Evolutionary conservation across 768 basidiomycete genomes (phyloP).

Genomic region (Mrakia gelida): DNA sequence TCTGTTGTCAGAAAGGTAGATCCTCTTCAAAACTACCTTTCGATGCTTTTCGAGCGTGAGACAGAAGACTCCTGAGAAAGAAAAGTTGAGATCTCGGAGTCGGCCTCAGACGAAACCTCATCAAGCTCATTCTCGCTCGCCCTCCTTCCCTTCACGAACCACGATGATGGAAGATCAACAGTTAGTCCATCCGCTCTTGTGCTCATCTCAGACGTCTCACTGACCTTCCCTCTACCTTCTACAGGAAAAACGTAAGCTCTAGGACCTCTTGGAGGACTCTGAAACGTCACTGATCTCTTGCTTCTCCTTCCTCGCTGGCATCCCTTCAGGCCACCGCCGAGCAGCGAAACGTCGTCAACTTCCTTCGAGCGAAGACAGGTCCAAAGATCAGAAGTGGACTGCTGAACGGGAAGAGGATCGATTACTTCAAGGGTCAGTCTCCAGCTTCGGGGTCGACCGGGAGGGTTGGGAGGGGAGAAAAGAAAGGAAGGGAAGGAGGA

Average conservation of each 20-base stretch:
- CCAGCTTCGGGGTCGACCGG: not conserved
- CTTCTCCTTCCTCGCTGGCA: not conserved
- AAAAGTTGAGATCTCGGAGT: no score
- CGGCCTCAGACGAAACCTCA: no score
- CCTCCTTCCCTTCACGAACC: not conserved
- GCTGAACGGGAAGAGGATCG: constrained; percentile 86
- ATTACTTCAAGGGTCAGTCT: constrained; percentile 89
- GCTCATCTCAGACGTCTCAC: not conserved
- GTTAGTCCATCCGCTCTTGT: not conserved
- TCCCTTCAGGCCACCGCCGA: constrained; percentile 61
- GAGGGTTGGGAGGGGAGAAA: not conserved
- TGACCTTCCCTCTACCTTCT: not conserved
- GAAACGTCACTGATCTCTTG: not conserved
- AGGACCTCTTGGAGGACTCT: not conserved
- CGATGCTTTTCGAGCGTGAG: no score
- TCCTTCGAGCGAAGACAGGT: constrained; percentile 76
- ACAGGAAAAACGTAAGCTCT: not conserved
- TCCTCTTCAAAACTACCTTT: no score
- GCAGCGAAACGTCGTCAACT: constrained; percentile 75
- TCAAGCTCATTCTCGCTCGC: no score
- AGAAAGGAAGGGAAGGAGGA: not conserved
- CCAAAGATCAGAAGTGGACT: constrained; percentile 87
- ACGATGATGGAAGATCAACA: constrained; percentile 1
- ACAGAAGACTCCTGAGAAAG: no score
- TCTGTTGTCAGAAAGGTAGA: no score